These are phyloP conservation scores for Mycotypha africana DNA, from an alignment of 371 early-diverging fungal species.

Conservation along the genomic window DNA sequence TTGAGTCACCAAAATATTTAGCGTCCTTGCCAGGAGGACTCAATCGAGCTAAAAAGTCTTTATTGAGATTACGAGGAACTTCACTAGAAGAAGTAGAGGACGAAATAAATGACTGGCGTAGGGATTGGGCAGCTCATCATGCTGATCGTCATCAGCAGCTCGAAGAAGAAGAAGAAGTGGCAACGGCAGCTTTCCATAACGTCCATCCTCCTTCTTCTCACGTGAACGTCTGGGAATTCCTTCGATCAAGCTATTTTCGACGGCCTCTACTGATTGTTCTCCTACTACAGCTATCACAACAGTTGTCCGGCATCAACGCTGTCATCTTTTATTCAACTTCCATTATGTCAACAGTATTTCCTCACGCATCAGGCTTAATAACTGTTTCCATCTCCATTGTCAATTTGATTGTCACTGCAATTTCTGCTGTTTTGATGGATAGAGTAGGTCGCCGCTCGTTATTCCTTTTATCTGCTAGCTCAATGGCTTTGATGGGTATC, in stretches of 20 bases:
- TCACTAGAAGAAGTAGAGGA: slow-evolving; percentile 50
- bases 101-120: slow-evolving; percentile 61
- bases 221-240: slow-evolving; percentile 37
- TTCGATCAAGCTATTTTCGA: slow-evolving; percentile 46
- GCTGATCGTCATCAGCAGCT: neutral
- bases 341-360: slow-evolving; percentile 64
- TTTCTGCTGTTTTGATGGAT: slow-evolving; percentile 76
- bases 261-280: slow-evolving; percentile 64
- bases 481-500: slow-evolving; percentile 54
- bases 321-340: slow-evolving; percentile 85
- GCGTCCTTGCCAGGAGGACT: slow-evolving; percentile 47
- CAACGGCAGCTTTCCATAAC: neutral
- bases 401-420: slow-evolving; percentile 69
- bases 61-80: slow-evolving; percentile 53
- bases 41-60: slow-evolving; percentile 48
- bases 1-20: slow-evolving; percentile 77
- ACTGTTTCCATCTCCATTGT: slow-evolving; percentile 73
- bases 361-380: slow-evolving; percentile 54
- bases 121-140: slow-evolving; percentile 35
- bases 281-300: slow-evolving; percentile 72
- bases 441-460: slow-evolving; percentile 75
- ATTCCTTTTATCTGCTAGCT: slow-evolving; percentile 59
- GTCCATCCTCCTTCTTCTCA: neutral
- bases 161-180: neutral
- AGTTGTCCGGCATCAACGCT: slow-evolving; percentile 93